Conservation (phyloP, 2,329 filamentous ascomycete species). For the Trichoderma atrobrunneum region DNA sequence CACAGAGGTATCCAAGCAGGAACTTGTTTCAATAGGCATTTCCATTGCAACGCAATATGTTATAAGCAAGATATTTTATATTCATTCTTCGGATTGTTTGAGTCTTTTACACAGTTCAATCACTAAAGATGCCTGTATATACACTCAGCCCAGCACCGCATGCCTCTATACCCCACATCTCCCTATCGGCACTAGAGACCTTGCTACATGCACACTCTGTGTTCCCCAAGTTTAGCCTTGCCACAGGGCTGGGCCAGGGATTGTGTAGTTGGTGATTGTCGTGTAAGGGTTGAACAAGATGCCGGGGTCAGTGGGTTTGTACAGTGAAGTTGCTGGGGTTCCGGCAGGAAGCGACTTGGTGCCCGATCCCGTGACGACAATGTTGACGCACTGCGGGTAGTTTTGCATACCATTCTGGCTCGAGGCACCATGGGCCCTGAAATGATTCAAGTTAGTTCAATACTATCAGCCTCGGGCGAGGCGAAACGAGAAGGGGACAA, state of each 20-base stretch:
- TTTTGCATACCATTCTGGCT: constrained; percentile 45
- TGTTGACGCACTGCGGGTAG: constrained; percentile 53
- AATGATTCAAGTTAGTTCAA: background rate
- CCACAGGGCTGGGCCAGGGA: constrained; percentile 34
- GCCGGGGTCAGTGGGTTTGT: constrained; percentile 36
- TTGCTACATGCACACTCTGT: background rate
- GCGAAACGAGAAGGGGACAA: background rate
- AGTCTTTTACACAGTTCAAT: background rate
- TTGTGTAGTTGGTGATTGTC: constrained; percentile 28
- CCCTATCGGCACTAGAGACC: background rate
- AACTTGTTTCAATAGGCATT: background rate
- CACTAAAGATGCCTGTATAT: background rate
- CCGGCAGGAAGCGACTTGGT: constrained; percentile 30
- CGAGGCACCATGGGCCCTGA: constrained; percentile 43
- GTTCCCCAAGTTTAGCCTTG: background rate
- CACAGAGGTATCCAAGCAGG: background rate
- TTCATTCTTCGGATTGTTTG: background rate
- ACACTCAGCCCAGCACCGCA: background rate
- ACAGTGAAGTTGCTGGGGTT: constrained; percentile 38
- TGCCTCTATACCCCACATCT: background rate
- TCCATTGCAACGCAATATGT: background rate
- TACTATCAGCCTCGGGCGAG: background rate
- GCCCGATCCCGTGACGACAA: constrained; percentile 45
- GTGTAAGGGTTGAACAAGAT: constrained; percentile 37
- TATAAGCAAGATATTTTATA: background rate